Evolutionary conservation across 345 rosid genomes (phyloP), one percentile per base, ranked within the genome.

Genomic region (Viola odorata): DNA sequence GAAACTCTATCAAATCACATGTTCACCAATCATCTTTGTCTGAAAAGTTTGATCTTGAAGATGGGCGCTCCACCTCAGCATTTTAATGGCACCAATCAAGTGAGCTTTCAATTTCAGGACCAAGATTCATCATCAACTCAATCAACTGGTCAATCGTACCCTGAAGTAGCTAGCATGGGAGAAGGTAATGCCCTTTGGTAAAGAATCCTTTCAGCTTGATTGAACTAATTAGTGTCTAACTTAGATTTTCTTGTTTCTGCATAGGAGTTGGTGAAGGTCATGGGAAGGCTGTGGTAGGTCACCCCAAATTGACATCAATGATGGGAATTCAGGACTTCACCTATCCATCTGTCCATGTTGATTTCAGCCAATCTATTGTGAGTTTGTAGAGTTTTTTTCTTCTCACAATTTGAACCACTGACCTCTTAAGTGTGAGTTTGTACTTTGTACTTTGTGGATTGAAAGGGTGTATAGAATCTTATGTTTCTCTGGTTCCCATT

Each of bases 101-200:
- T 73, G 61, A 73, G 70, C 64, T 77, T 84, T 53, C 72, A 66
- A 41, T 59, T 82, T 66, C 92, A 80, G 58, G 96, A 82, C 44
- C 92, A 76, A 62, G 92, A 91, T 41, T 78, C 84, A 8, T 71
- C 85, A 14, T 87, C 96, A 15, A 62, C 82, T 63, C 97, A 91
- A 41, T 87, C 92, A 4, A 87, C 85, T 45, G 75, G 81, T 63
- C 87, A 87, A 47, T 87, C 96, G 60, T 84, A 75, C 57, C 51
- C 80, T 47, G 81, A 85, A 80, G 84, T 79, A 63, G 82, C 72
- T 23, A 74, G 74, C 71, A 57, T 79, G 61, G 82, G 80, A 41
- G 81, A 81, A 66, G 74, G 74, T 73, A 63, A 66, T 36, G 66
- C 75, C 37, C 63, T 56, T 4, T 12, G 50, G 13, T 47, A 6